These are phyloP conservation scores for Gaeumannomyces tritici DNA, from an alignment of 2,329 filamentous ascomycete genomes.

Conservation along the genomic window DNA sequence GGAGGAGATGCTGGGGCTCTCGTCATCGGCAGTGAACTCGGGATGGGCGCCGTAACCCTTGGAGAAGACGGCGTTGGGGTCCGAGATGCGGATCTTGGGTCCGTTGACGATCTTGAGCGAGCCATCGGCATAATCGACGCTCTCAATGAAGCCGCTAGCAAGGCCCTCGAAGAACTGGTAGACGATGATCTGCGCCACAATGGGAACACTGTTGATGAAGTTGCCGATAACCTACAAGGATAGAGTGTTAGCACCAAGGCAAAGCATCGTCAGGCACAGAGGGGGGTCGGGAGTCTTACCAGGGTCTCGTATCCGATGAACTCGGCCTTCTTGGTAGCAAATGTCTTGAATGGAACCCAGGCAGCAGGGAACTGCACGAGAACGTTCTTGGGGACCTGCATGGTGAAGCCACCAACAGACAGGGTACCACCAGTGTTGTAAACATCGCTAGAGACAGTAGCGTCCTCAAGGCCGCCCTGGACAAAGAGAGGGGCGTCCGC, in stretches of 20 bases:
- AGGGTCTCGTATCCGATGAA: background rate
- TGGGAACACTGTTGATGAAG: slow-evolving; percentile 20
- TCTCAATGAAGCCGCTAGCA: slow-evolving; percentile 25
- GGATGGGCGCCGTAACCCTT: slow-evolving; percentile 24
- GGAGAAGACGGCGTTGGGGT: slow-evolving; percentile 34
- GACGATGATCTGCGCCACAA: slow-evolving; percentile 22
- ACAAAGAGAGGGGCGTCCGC: slow-evolving; percentile 21
- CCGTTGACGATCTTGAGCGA: slow-evolving; percentile 23
- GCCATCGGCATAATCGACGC: slow-evolving; percentile 20
- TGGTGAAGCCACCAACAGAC: slow-evolving; percentile 30
- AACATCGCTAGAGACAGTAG: slow-evolving; percentile 19
- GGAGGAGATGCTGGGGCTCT: slow-evolving; percentile 34
- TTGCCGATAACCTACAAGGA: slow-evolving; percentile 23
- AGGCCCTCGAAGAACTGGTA: slow-evolving; percentile 24
- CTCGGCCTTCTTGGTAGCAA: slow-evolving; percentile 14
- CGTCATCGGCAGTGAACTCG: slow-evolving; percentile 36
- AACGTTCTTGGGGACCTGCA: slow-evolving; percentile 38
- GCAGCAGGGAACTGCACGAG: slow-evolving; percentile 37
- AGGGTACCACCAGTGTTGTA: slow-evolving; percentile 36
- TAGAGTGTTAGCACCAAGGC: background rate
- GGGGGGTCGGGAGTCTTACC: background rate
- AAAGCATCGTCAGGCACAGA: background rate
- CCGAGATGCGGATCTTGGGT: slow-evolving; percentile 26
- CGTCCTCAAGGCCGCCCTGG: slow-evolving; percentile 22
- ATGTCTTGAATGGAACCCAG: slow-evolving; percentile 31